Evolutionary conservation across 768 basidiomycete genomes (phyloP), one percentile per base, ranked within the genome.

Genomic region (Boletus insuetus): DNA sequence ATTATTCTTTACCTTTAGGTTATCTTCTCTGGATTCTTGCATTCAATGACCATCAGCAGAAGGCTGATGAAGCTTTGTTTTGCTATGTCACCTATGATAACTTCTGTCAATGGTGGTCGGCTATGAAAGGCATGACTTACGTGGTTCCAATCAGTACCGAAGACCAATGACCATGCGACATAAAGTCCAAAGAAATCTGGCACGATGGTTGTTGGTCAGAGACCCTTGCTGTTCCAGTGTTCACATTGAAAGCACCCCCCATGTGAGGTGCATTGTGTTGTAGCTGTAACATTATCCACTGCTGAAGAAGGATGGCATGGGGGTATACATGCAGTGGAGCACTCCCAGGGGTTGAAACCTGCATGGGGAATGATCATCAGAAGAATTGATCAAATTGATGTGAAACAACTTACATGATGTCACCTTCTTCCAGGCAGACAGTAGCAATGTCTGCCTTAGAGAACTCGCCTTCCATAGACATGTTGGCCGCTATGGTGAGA

Each of bases 231-330:
- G n/a, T n/a, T n/a, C n/a, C n/a, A n/a, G n/a, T 5, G 2, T 38
- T 22, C 1, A 29, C 3, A 10, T 34, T 4, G 17, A 22, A 0
- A 34, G 13, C 0, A 20, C 29, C 0, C 26, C 29, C 4, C 10
- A 10, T 0, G 46, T 59, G 1, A 49, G 32, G 19, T 59, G 55
- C 46, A 59, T 53, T 0, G 43, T 57, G 0, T 53, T 3, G 4
- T 59, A 58, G n/a, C 24, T 46, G 38, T 49, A 59, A 11, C 53
- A 57, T 1, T 57, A 53, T 0, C 37, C 50, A 2, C 58, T 20
- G 0, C 11, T 42, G 20, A 59, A 57, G 4, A 57, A 19, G 0
- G 46, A 38, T 1, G 34, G 13, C 3, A 59, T 19, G 0, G 46
- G 58, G 0, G 51, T 54, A 11, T 54, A 60, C 6, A 60, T 29